These are phyloP conservation scores for Odontarrhena argentea DNA, from an alignment of 345 rosid species.

Conservation along the genomic window DNA sequence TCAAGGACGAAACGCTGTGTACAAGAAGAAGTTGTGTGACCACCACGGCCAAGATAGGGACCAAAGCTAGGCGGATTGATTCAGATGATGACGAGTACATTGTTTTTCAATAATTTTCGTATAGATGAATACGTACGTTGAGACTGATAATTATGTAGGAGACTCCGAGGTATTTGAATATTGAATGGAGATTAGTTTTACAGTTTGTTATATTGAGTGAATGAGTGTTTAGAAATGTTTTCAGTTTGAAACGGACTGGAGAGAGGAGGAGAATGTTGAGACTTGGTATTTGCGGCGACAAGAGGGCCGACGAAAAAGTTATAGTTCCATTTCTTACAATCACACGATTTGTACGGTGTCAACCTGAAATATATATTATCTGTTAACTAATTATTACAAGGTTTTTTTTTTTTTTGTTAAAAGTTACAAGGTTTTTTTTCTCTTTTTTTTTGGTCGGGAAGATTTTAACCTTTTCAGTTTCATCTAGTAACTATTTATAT, in stretches of 20 bases:
- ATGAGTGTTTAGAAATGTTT: too few species aligned
- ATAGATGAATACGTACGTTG: not conserved
- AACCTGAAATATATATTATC: not conserved
- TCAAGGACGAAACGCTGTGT: not conserved
- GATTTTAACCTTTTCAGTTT: too few species aligned
- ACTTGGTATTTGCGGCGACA: not conserved
- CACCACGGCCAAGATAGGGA: conserved; percentile 8
- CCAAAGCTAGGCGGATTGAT: not conserved
- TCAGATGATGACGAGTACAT: not conserved
- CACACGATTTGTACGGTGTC: conserved; percentile 5
- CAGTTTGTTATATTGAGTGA: not conserved
- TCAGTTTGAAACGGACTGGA: too few species aligned
- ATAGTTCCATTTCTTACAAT: conserved; percentile 12
- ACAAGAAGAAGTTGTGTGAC: not conserved
- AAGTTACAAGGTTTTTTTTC: too few species aligned
- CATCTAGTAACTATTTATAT: too few species aligned
- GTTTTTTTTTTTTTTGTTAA: too few species aligned
- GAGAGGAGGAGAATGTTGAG: not conserved
- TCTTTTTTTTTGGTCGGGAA: too few species aligned
- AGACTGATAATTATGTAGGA: not conserved
- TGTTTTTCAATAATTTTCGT: not conserved
- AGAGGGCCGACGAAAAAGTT: not conserved
- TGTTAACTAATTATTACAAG: too few species aligned
- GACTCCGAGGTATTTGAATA: not conserved
- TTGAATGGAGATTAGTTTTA: not conserved